Percentiles rank a stretch among this genome's conserved stretches.
Conservation (phyloP, 2,329 filamentous ascomycete species). For the Alternaria triticimaculans region DNA sequence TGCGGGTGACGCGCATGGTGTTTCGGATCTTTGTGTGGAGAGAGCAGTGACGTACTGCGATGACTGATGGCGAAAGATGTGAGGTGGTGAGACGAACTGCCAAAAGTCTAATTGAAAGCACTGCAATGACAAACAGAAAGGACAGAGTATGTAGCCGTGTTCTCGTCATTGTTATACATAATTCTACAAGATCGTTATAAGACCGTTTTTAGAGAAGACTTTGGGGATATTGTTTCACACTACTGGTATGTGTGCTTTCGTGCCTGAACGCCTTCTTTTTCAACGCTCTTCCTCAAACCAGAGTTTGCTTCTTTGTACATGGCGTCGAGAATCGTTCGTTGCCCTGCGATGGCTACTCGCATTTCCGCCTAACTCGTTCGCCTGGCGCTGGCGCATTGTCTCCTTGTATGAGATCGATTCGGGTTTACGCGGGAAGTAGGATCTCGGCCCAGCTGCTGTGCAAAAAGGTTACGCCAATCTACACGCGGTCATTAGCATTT, state of each 20-base stretch:
- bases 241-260: background rate
- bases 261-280: conserved; percentile 4
- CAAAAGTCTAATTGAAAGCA: background rate
- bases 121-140: background rate
- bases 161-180: conserved; percentile 3
- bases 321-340: background rate
- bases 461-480: conserved; percentile 61
- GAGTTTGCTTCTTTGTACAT: conserved; percentile 1
- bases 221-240: background rate
- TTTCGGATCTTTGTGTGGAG: background rate
- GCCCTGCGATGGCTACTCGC: background rate
- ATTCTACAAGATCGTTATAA: background rate
- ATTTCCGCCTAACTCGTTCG: background rate
- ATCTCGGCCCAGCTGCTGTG: conserved; percentile 62
- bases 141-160: background rate
- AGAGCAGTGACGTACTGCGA: background rate
- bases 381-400: background rate
- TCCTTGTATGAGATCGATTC: background rate
- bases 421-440: conserved; percentile 55
- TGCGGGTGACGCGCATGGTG: background rate
- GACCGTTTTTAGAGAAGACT: background rate
- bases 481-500: conserved; percentile 24
- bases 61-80: background rate
- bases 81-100: background rate
- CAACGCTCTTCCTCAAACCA: background rate